Conservation (phyloP, 768 basidiomycete species). For the Pholiota conissans region DNA sequence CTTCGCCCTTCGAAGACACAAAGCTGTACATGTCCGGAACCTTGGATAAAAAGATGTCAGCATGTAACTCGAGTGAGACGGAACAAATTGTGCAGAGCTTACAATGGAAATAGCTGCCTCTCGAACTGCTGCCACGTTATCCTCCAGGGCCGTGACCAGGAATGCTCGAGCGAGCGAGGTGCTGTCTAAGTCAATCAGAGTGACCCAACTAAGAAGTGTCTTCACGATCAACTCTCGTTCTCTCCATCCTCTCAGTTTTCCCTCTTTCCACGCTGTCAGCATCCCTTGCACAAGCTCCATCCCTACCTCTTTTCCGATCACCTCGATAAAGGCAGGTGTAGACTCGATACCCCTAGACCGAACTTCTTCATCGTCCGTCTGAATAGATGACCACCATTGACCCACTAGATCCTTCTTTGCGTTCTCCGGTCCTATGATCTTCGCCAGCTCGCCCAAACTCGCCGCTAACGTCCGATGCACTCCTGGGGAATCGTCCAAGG, state of each 20-base stretch:
- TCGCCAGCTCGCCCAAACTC: conserved; percentile 85
- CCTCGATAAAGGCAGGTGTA: conserved; percentile 53
- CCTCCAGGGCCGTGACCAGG: conserved; percentile 63
- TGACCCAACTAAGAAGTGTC: conserved; percentile 50
- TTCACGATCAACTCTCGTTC: conserved; percentile 72
- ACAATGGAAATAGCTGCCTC: conserved; percentile 71
- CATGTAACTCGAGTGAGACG: not conserved
- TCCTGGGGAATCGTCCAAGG: conserved; percentile 56
- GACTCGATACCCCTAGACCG: conserved; percentile 71
- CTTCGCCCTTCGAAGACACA: conserved; percentile 28
- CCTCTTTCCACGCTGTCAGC: conserved; percentile 56
- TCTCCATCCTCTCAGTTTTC: conserved; percentile 69
- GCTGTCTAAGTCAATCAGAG: conserved; percentile 38
- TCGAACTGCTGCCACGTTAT: conserved; percentile 82
- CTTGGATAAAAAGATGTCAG: conserved; percentile 26
- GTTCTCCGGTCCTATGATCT: conserved; percentile 74
- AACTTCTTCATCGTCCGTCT: conserved; percentile 65
- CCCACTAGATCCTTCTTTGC: conserved; percentile 67
- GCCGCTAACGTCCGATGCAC: conserved; percentile 84
- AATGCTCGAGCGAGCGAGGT: conserved; percentile 53
- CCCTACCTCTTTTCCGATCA: conserved; percentile 51
- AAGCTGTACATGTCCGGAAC: conserved; percentile 47
- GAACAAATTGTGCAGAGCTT: conserved; percentile 27
- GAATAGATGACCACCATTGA: conserved; percentile 66
- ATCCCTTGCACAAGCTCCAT: conserved; percentile 45